Conservation (phyloP, 2,329 filamentous ascomycete genomes). For the Scedosporium minutisporum region DNA sequence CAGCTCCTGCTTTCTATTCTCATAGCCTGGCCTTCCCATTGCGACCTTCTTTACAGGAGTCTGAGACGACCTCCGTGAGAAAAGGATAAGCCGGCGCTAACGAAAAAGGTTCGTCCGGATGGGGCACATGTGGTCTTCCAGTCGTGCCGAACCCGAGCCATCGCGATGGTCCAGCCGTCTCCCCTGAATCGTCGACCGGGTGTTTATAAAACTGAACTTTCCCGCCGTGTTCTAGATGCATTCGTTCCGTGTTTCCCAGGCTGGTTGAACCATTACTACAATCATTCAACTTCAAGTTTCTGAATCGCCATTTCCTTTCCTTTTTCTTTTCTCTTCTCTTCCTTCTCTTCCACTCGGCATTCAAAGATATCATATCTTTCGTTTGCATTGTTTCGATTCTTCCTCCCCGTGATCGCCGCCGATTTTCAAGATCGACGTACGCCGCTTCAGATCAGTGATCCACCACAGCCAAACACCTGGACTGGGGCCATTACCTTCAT, state of each 20-base stretch:
- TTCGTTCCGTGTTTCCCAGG: background rate
- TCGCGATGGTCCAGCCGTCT: background rate
- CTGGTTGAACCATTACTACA: background rate
- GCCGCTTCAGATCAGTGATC: background rate
- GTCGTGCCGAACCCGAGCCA: background rate
- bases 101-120: background rate
- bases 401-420: background rate
- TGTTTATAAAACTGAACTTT: background rate
- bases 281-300: background rate
- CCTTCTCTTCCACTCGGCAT: background rate
- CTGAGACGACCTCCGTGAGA: background rate
- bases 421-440: background rate
- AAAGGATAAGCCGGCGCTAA: background rate
- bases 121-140: background rate
- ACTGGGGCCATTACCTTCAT: too few species aligned
- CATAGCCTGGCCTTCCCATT: background rate
- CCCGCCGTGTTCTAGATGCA: background rate
- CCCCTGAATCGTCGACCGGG: background rate
- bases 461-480: background rate
- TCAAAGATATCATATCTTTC: background rate
- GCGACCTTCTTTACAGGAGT: background rate
- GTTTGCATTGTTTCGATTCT: background rate
- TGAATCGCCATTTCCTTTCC: background rate
- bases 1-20: background rate
- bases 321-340: background rate